Percentiles rank a stretch among this genome's conserved stretches.
phyloP scores from a whole-genome alignment of 345 rosid genomes.

The Eutrema heterophyllum region DNA sequence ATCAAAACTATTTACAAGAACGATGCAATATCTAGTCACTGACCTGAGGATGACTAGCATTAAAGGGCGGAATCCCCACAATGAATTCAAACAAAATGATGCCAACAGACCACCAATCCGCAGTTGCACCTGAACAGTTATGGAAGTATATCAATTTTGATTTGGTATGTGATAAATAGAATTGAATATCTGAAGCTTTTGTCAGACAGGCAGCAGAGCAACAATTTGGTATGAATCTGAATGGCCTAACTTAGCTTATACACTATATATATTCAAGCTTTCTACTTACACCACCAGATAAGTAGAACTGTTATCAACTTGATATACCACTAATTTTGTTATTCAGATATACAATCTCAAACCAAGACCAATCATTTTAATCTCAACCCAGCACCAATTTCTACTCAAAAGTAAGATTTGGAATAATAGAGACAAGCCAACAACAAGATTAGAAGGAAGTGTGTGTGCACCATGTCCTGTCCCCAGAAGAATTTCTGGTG shows the following conservation, averaged over 20 bases:
- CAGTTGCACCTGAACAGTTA: constrained; percentile 61
- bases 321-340: constrained; percentile 7
- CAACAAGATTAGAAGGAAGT: constrained; percentile 16
- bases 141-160: background rate
- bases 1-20: background rate
- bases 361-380: constrained; percentile 3
- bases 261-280: background rate
- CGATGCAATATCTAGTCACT: constrained; percentile 10
- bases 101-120: constrained; percentile 99
- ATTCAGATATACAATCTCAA: background rate
- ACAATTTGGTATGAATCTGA: background rate
- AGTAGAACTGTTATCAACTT: background rate
- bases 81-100: constrained; percentile 78
- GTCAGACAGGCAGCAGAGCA: background rate
- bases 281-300: background rate
- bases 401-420: constrained; percentile 1
- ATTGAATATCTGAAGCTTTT: background rate
- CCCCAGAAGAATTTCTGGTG: constrained; percentile 95
- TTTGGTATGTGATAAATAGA: constrained; percentile 4
- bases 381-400: background rate
- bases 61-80: constrained; percentile 88
- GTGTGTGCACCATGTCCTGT: constrained; percentile 82
- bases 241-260: background rate
- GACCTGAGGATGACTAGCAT: constrained; percentile 48
- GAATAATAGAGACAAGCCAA: background rate